Base-by-base conservation (phyloP, 2,329 filamentous ascomycete species). In the Anisogramma anomala region DNA sequence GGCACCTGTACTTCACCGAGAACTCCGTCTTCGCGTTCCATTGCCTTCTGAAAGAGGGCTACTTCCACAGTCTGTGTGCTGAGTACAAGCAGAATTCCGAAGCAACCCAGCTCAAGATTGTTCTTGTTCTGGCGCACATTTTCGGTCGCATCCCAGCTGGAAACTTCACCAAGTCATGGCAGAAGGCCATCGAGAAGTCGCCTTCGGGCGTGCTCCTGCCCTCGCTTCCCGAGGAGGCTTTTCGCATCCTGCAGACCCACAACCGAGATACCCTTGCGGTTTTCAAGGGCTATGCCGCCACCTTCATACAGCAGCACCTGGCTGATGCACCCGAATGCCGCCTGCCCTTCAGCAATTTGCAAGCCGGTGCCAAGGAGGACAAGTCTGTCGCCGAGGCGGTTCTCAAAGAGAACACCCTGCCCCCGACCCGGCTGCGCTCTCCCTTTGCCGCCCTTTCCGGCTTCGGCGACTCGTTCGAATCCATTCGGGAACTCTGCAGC, bases 21-120 rank as follows among this genome's bases (percentile, higher is more conserved):
- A 84, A 82, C 51, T 75, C 79, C 0, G 76, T 74, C 4, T 87
- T 88, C 53, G 81, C 82, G 0, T 84, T 88, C 58, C 83, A 88
- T 54, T 75, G 81, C 1, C 64, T 89, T 8, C 61, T 89, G 1
- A 79, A 77, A 44, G 73, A 71, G 3, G 82, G 82, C 0, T 87
- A 82, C 53, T 82, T 88, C 55, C 63, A 68, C 46, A 36, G 65
- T 17, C 58, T 88, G 0, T 84, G 81, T 53, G 65, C 65, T 2
- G 63, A 71, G 13, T 66, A 84, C 26, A 58, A 71, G 32, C 60
- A 55, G 3, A 67, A 69, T 13, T 65, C 68, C 1, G 58, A 71
- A 13, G 49, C 57, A 0, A 69, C 76, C 0, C 55, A 82, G 3
- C 60, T 66, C n/a, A 68, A 72, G 22, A 60, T 88, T 27, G 72